Evolutionary conservation across 345 rosid genomes (phyloP).

Genomic region (Tarenaya hassleriana): DNA sequence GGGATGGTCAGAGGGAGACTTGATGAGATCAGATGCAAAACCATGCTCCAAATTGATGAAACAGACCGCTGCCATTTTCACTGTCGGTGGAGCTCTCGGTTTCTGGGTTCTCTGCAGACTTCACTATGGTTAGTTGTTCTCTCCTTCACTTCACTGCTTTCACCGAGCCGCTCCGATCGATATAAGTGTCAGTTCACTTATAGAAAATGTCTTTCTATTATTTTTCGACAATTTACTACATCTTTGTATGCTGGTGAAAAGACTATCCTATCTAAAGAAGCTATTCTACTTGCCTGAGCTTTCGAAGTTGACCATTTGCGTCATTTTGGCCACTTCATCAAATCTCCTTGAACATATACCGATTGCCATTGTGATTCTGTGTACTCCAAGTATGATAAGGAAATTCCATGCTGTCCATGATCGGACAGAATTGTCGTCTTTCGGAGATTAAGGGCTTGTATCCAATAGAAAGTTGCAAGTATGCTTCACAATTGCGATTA

Average conservation of each 20-base stretch:
- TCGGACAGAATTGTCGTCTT: no score
- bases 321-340: neutral
- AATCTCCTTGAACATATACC: neutral
- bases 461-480: no score
- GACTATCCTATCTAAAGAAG: neutral
- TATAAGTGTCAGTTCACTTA: no score
- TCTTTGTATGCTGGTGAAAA: neutral
- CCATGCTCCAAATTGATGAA: conserved; percentile 75
- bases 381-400: no score
- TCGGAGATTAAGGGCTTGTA: no score
- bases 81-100: conserved; percentile 71
- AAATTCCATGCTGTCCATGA: no score
- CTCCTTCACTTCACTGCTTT: neutral
- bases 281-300: neutral
- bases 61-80: conserved; percentile 69
- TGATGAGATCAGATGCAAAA: conserved; percentile 75
- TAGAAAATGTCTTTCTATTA: neutral
- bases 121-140: conserved; percentile 53
- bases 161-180: no score
- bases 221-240: neutral
- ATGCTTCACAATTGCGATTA: no score
- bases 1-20: conserved; percentile 73
- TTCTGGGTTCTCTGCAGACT: conserved; percentile 84
- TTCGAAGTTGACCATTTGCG: neutral
- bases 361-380: neutral